phyloP scores from a whole-genome alignment of 2,329 filamentous ascomycete species.

The Aspergillus carbonarius region DNA sequence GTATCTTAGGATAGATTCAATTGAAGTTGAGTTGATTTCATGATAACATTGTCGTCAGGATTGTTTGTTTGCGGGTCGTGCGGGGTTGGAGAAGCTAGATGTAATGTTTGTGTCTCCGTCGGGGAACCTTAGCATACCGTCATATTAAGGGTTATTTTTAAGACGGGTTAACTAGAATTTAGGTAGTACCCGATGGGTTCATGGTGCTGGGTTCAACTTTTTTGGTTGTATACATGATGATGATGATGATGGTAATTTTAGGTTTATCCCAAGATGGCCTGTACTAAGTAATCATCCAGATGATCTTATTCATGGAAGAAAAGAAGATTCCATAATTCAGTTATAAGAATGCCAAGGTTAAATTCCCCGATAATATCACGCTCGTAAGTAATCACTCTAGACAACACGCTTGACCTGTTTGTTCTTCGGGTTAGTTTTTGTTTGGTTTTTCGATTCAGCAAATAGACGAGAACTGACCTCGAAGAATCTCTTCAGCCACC shows the following conservation, averaged over 20 bases:
- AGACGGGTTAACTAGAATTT: background rate
- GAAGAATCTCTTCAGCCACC: slow-evolving; percentile 99
- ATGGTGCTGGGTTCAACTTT: background rate
- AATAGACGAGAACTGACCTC: slow-evolving; percentile 57
- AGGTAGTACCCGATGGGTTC: background rate
- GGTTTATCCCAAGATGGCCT: background rate
- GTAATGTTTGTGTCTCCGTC: background rate
- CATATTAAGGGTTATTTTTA: background rate
- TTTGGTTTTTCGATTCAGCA: no score
- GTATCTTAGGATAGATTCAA: no score
- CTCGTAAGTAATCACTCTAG: slow-evolving; percentile 23
- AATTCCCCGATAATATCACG: slow-evolving; percentile 6
- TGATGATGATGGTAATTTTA: no score
- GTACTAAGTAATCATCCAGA: slow-evolving; percentile 9
- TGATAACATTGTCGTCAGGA: background rate
- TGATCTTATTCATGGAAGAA: slow-evolving; percentile 5
- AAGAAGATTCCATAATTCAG: background rate
- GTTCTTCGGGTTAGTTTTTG: background rate
- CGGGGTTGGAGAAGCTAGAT: background rate
- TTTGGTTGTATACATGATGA: background rate
- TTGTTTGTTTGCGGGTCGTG: background rate
- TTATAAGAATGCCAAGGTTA: slow-evolving; percentile 2
- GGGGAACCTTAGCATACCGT: background rate
- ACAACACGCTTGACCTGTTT: slow-evolving; percentile 50
- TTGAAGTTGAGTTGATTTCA: background rate